Percentiles rank a stretch among this genome's conserved stretches.
Evolutionary conservation across 2,329 filamentous ascomycete genomes (phyloP).

Genomic region (Alternaria sp.): DNA sequence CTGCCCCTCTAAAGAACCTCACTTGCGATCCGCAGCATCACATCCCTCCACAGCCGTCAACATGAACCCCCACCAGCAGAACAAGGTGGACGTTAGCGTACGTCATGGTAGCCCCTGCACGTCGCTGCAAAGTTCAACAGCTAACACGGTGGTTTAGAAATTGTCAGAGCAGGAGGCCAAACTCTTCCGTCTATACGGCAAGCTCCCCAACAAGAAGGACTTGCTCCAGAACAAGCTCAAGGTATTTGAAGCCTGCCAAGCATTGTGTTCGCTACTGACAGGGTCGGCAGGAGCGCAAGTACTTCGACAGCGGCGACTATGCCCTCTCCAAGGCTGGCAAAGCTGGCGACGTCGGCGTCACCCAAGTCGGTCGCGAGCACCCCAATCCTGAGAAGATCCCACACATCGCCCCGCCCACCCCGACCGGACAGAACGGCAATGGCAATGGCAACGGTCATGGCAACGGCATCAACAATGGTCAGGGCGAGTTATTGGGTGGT

Average conservation of each 20-base stretch:
- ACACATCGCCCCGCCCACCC: conserved; percentile 75
- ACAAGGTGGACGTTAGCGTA: conserved; percentile 97
- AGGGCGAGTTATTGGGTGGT: conserved; percentile 67
- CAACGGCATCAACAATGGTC: conserved; percentile 42
- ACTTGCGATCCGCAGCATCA: conserved; percentile 20
- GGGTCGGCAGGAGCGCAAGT: conserved; percentile 77
- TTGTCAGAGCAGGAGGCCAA: conserved; percentile 94
- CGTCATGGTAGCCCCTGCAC: conserved; percentile 55
- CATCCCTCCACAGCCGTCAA: conserved; percentile 29
- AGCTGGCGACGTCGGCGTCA: conserved; percentile 90
- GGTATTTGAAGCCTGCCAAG: conserved; percentile 52
- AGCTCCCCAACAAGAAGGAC: conserved; percentile 95
- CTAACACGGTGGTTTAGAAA: conserved; percentile 65
- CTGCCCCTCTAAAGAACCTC: conserved; percentile 26
- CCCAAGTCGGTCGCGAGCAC: conserved; percentile 92
- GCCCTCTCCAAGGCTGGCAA: conserved; percentile 97
- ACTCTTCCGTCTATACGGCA: conserved; percentile 96
- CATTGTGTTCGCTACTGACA: conserved; percentile 14
- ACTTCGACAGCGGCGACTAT: conserved; percentile 96
- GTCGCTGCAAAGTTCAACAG: conserved; percentile 2
- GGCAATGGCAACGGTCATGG: conserved; percentile 41
- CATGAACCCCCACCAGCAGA: conserved; percentile 98
- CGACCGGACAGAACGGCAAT: conserved; percentile 51
- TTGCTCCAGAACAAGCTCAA: conserved; percentile 98
- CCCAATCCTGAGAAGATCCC: conserved; percentile 95